These are phyloP conservation scores for Pichia cactophila DNA, from an alignment of 1,139 yeast species.

Conservation along the genomic window DNA sequence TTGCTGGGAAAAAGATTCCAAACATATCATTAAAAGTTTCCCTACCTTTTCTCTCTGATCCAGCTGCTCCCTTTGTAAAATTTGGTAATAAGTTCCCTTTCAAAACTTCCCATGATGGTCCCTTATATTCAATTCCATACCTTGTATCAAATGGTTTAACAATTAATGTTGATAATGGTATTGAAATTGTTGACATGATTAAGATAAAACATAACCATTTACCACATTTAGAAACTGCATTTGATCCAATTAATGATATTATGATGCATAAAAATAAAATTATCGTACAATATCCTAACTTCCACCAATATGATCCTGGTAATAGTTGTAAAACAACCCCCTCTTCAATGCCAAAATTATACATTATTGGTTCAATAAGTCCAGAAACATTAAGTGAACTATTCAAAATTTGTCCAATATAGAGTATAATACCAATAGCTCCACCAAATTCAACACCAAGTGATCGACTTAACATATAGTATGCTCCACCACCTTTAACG, in stretches of 20 bases:
- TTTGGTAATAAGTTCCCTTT: conserved; percentile 62
- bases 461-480: conserved; percentile 73
- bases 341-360: conserved; percentile 49
- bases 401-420: conserved; percentile 68
- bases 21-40: conserved; percentile 80
- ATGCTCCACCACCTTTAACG: conserved; percentile 80
- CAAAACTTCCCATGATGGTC: conserved; percentile 62
- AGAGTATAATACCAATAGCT: conserved; percentile 70
- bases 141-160: conserved; percentile 52
- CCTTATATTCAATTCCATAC: conserved; percentile 53
- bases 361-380: conserved; percentile 63
- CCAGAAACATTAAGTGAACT: conserved; percentile 77
- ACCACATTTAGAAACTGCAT: conserved; percentile 79
- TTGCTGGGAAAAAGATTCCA: conserved; percentile 95
- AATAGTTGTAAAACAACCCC: conserved; percentile 51
- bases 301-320: conserved; percentile 54
- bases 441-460: conserved; percentile 83
- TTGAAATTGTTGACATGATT: conserved; percentile 66
- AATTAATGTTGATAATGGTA: conserved; percentile 69
- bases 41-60: conserved; percentile 56
- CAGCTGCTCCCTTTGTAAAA: conserved; percentile 88
- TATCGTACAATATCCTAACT: conserved; percentile 39
- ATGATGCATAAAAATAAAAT: conserved; percentile 67
- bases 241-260: conserved; percentile 77
- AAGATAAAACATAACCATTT: conserved; percentile 62